Evolutionary conservation across 108 stramenopile genomes (phyloP).

Genomic region (Stephanodiscus minutulus): DNA sequence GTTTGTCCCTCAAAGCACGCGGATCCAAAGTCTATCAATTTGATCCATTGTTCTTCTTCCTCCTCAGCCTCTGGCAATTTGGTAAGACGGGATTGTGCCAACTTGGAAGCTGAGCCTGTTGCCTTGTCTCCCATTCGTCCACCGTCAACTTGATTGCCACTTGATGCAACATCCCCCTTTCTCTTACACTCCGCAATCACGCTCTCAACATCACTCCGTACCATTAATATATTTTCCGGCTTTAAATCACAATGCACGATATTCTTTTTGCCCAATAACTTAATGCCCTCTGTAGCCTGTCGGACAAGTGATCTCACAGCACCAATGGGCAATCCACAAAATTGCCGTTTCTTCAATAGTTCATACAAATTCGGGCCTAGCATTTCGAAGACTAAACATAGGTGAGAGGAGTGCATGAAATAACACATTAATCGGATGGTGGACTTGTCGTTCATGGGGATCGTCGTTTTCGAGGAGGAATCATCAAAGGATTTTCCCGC

Average conservation of each 20-base stretch:
- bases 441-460: constrained; percentile 11
- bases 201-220: constrained; percentile 50
- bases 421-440: constrained; percentile 85
- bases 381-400: constrained; percentile 96
- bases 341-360: constrained; percentile 90
- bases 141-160: not conserved
- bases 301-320: constrained; percentile 74
- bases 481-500: not conserved
- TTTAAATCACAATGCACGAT: constrained; percentile 99
- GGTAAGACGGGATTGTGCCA: not conserved
- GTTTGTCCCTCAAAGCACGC: constrained; percentile 91
- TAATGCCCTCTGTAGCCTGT: constrained; percentile 70
- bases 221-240: constrained; percentile 97
- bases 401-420: constrained; percentile 90
- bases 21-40: constrained; percentile 97
- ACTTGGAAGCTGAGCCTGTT: not conserved
- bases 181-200: constrained; percentile 49
- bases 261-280: constrained; percentile 63
- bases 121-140: not conserved
- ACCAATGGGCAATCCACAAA: constrained; percentile 89
- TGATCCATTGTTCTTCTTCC: constrained; percentile 59
- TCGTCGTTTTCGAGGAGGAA: constrained; percentile 8
- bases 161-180: not conserved
- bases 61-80: not conserved
- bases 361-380: constrained; percentile 93